Evolutionary conservation across 331 rosid genomes (phyloP).

Genomic region (Pyracantha coccinea): DNA sequence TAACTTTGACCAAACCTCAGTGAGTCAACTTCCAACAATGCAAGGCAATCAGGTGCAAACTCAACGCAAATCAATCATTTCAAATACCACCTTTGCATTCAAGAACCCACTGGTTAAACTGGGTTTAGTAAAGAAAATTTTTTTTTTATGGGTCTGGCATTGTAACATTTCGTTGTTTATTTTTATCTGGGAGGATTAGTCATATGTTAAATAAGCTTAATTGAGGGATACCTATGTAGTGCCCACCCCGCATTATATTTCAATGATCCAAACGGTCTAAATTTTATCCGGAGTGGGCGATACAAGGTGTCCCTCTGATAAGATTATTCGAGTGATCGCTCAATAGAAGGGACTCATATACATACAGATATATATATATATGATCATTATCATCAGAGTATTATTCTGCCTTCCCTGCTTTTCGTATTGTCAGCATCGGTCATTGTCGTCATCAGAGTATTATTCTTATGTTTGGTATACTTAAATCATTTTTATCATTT

Average conservation of each 20-base stretch:
- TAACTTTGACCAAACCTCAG: neutral
- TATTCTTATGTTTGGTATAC: neutral
- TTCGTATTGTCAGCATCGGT: neutral
- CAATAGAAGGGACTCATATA: no score
- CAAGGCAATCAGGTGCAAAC: neutral
- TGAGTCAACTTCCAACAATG: neutral
- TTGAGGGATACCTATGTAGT: no score
- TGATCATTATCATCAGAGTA: no score
- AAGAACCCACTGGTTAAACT: neutral
- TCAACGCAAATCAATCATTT: neutral
- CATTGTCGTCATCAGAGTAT: neutral
- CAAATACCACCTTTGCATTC: neutral
- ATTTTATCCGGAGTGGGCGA: no score
- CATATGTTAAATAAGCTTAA: neutral
- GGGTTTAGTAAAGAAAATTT: neutral
- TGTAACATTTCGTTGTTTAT: neutral
- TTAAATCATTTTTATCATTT: conserved; percentile 1
- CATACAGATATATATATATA: neutral
- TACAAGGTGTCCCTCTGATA: no score
- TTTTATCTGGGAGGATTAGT: neutral
- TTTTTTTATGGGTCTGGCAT: no score
- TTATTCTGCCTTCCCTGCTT: neutral
- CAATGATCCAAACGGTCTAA: no score
- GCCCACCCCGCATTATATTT: no score
- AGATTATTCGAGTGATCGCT: no score